Percentiles rank a stretch among this genome's conserved stretches.
Conservation (phyloP, 345 rosid genomes). For the Linum tenue region DNA sequence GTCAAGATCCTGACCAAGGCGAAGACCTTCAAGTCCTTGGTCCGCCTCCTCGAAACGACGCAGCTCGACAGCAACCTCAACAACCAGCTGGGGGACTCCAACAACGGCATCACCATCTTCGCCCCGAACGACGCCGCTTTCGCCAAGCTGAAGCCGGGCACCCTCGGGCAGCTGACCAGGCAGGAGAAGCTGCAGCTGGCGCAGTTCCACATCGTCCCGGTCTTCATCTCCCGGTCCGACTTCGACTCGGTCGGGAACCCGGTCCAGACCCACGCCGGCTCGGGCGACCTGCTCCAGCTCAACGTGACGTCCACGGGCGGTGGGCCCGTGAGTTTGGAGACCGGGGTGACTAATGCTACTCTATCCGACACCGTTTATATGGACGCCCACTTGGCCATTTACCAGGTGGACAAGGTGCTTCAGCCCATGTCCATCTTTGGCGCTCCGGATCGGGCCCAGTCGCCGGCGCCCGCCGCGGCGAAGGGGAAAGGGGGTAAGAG, state of each 20-base stretch:
- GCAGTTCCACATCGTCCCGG: slow-evolving; percentile 15
- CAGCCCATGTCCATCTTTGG: slow-evolving; percentile 25
- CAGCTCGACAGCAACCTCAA: slow-evolving; percentile 5
- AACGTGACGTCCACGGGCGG: slow-evolving; percentile 19
- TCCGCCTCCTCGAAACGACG: not conserved
- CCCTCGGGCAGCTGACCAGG: slow-evolving; percentile 11
- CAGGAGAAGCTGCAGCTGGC: slow-evolving; percentile 9
- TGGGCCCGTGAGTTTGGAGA: slow-evolving; percentile 10
- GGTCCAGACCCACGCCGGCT: slow-evolving; percentile 24
- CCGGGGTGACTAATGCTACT: slow-evolving; percentile 25
- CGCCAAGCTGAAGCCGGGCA: slow-evolving; percentile 8
- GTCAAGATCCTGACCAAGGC: not conserved
- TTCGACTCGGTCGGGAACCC: slow-evolving; percentile 20
- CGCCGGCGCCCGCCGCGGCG: slow-evolving; percentile 2
- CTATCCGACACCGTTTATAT: slow-evolving; percentile 21
- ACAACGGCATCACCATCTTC: slow-evolving; percentile 19
- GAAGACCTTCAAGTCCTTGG: not conserved
- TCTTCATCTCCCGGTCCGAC: not conserved
- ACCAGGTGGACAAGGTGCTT: slow-evolving; percentile 29
- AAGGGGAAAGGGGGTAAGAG: not conserved
- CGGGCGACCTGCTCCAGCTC: slow-evolving; percentile 20
- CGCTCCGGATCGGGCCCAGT: slow-evolving; percentile 17
- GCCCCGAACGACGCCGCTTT: slow-evolving; percentile 18
- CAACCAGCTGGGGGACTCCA: not conserved
- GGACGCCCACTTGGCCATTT: slow-evolving; percentile 26